A percentile compares a stretch with the other conserved stretches of the same genome.
These are phyloP conservation scores for Fusarium sp. DNA, from an alignment of 2,329 filamentous ascomycete genomes.

Conservation along the genomic window DNA sequence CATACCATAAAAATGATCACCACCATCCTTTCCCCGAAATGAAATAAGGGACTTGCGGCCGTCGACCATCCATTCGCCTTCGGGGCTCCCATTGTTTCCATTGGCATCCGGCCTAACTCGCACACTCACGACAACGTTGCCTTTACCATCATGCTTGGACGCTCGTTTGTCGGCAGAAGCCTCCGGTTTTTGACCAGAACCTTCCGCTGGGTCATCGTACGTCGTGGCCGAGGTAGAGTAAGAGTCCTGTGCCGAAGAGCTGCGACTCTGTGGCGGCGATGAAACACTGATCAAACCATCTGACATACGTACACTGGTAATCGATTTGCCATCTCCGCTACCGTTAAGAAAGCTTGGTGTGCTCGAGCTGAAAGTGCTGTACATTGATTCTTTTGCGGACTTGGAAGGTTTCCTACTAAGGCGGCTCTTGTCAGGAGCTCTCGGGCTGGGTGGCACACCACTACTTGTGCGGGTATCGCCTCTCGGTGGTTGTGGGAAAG, in stretches of 20 bases:
- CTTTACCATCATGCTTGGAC: slow-evolving; percentile 77
- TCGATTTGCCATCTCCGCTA: slow-evolving; percentile 78
- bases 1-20: slow-evolving; percentile 91
- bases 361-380: slow-evolving; percentile 56
- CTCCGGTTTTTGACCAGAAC: slow-evolving; percentile 48
- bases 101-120: slow-evolving; percentile 85
- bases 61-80: slow-evolving; percentile 93
- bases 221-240: slow-evolving; percentile 91
- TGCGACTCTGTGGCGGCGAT: slow-evolving; percentile 87
- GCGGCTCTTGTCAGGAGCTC: slow-evolving; percentile 60
- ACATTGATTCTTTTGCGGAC: slow-evolving; percentile 63
- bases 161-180: slow-evolving; percentile 55
- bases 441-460: slow-evolving; percentile 70
- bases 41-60: slow-evolving; percentile 82
- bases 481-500: slow-evolving; percentile 89
- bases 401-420: slow-evolving; percentile 61
- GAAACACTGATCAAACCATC: slow-evolving; percentile 80
- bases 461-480: slow-evolving; percentile 62
- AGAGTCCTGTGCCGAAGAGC: slow-evolving; percentile 90
- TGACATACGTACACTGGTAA: slow-evolving; percentile 72
- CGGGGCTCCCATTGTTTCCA: slow-evolving; percentile 67
- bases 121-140: slow-evolving; percentile 95
- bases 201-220: slow-evolving; percentile 80
- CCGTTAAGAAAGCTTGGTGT: slow-evolving; percentile 82
- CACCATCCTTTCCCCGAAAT: slow-evolving; percentile 87